Percentiles rank a stretch among this genome's conserved stretches.
Conservation (phyloP, 768 basidiomycete genomes). For the Tricholoma furcatifolium region DNA sequence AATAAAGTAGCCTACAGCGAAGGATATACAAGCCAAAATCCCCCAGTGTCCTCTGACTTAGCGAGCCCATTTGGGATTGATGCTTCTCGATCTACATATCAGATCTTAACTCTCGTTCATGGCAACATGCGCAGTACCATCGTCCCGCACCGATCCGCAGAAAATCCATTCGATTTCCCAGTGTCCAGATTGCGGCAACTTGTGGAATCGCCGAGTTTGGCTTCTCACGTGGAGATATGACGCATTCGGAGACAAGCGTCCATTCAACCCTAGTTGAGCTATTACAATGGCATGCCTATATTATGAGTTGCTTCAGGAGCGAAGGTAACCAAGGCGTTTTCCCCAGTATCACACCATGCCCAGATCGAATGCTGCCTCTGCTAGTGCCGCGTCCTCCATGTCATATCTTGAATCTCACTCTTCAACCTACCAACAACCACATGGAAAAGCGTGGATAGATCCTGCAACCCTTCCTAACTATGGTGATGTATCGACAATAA, state of each 20-base stretch:
- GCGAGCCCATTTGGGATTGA: slow-evolving; percentile 11
- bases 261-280: slow-evolving; percentile 25
- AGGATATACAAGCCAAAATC: neutral
- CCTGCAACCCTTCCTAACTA: slow-evolving; percentile 59
- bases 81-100: slow-evolving; percentile 20
- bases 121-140: slow-evolving; percentile 26
- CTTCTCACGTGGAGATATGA: slow-evolving; percentile 20
- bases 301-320: slow-evolving; percentile 8
- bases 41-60: neutral
- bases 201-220: slow-evolving; percentile 23
- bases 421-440: slow-evolving; percentile 22
- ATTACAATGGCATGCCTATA: slow-evolving; percentile 25
- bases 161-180: slow-evolving; percentile 29
- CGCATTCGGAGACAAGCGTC: slow-evolving; percentile 22
- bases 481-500: slow-evolving; percentile 53
- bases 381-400: slow-evolving; percentile 23
- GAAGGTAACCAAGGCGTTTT: slow-evolving; percentile 9
- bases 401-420: slow-evolving; percentile 23
- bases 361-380: slow-evolving; percentile 27
- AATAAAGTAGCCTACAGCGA: neutral
- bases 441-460: slow-evolving; percentile 58
- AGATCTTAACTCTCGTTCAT: slow-evolving; percentile 26
- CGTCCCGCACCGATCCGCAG: slow-evolving; percentile 38
- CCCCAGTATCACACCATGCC: slow-evolving; percentile 27
- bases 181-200: slow-evolving; percentile 23